Conservation (phyloP, 2,329 filamentous ascomycete genomes). For the Venturia effusa region DNA sequence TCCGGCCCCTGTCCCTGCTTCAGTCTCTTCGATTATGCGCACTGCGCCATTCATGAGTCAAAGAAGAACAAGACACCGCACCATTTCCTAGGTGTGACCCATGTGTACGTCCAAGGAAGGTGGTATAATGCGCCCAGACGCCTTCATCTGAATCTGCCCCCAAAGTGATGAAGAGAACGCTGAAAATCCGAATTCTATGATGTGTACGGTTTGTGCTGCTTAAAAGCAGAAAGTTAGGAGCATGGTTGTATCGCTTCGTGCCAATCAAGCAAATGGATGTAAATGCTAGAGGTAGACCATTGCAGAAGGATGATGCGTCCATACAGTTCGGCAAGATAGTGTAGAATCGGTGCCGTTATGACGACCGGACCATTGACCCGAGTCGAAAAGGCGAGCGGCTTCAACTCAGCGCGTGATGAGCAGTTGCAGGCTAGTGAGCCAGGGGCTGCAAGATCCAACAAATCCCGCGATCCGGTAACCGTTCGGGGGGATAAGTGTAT, state of each 20-base stretch:
- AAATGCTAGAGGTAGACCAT: not conserved
- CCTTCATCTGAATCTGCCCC: not conserved
- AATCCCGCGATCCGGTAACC: slow-evolving; percentile 85
- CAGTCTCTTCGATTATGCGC: not conserved
- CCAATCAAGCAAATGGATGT: not conserved
- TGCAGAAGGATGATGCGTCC: not conserved
- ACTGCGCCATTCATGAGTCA: not conserved
- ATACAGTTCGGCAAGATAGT: not conserved
- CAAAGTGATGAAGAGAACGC: slow-evolving; percentile 1
- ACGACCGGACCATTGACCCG: not conserved
- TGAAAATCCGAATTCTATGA: not conserved
- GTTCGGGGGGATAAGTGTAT: slow-evolving; percentile 77
- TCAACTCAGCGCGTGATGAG: slow-evolving; percentile 55
- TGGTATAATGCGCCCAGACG: not conserved
- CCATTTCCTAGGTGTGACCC: not conserved
- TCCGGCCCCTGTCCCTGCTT: not conserved
- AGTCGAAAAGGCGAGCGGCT: not conserved
- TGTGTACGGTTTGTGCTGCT: not conserved
- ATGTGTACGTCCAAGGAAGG: not conserved
- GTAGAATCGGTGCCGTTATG: not conserved
- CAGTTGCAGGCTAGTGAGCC: slow-evolving; percentile 78
- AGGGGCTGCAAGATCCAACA: slow-evolving; percentile 66
- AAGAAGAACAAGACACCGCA: not conserved
- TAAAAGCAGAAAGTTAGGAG: not conserved
- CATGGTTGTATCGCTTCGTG: not conserved